These are phyloP conservation scores for Tetrahymena elliotti DNA, from an alignment of 73 alveolate species.

Conservation along the genomic window DNA sequence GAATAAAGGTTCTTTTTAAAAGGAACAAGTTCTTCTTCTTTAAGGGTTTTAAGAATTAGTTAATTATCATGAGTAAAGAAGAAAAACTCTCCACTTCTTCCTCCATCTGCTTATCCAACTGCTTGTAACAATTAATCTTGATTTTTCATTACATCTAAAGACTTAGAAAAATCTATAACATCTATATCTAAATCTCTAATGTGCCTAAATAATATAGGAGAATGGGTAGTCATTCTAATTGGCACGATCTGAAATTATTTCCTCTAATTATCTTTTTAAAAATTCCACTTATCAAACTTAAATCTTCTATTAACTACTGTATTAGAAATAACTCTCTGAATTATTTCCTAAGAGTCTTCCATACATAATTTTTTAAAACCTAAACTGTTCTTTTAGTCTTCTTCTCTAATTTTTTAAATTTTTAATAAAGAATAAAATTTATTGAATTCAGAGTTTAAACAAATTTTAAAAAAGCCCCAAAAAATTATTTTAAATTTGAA, in stretches of 20 bases:
- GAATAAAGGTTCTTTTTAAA: conserved; percentile 11
- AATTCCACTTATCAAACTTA: neutral
- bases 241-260: neutral
- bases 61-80: conserved; percentile 37
- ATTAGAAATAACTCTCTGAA: neutral
- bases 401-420: neutral
- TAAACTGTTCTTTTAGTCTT: neutral
- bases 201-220: neutral
- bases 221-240: neutral
- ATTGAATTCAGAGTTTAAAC: too few species aligned
- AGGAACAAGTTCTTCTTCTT: conserved; percentile 8
- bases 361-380: neutral
- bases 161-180: neutral
- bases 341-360: neutral
- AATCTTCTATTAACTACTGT: neutral
- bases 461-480: too few species aligned
- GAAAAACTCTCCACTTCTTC: conserved; percentile 41
- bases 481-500: too few species aligned
- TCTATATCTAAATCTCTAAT: neutral
- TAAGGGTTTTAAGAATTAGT: conserved; percentile 13
- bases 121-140: neutral
- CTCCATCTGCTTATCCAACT: conserved; percentile 18
- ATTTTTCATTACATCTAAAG: neutral
- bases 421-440: too few species aligned
- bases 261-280: neutral